These are phyloP conservation scores for Coriolopsis trogii DNA, from an alignment of 1,284 basidiomycete genomes.

Conservation along the genomic window DNA sequence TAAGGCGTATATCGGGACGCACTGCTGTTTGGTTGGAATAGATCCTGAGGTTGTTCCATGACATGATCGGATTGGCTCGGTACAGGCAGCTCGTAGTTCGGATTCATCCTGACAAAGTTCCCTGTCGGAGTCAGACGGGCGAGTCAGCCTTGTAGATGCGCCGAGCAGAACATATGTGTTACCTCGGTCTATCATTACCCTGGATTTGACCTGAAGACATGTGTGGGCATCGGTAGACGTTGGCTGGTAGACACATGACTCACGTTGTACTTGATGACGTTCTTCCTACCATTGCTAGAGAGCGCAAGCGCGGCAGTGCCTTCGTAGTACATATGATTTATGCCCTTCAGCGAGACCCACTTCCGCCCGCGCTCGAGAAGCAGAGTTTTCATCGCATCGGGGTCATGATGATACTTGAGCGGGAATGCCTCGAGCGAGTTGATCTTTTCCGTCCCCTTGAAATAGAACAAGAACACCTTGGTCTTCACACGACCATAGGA, in stretches of 20 bases:
- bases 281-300: constrained; percentile 24
- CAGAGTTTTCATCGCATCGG: constrained; percentile 38
- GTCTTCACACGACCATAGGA: constrained; percentile 44
- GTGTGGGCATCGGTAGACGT: neutral
- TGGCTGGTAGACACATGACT: constrained; percentile 11
- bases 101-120: constrained; percentile 52
- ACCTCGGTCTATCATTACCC: constrained; percentile 62
- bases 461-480: constrained; percentile 40
- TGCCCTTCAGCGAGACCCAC: constrained; percentile 51
- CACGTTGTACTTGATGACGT: constrained; percentile 49
- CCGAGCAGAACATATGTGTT: constrained; percentile 46
- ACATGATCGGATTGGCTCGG: neutral
- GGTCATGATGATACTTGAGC: constrained; percentile 47
- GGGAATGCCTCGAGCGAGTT: constrained; percentile 53
- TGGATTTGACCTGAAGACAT: constrained; percentile 27
- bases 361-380: constrained; percentile 51
- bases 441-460: constrained; percentile 53
- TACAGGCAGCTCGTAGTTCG: constrained; percentile 48
- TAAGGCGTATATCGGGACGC: too few species aligned
- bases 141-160: neutral
- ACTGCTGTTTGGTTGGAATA: neutral
- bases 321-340: constrained; percentile 57
- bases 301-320: constrained; percentile 45
- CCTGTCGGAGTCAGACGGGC: constrained; percentile 21
- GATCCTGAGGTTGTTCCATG: neutral